phyloP scores from a whole-genome alignment of 1,284 basidiomycete species.

The Athelia sp. region DNA sequence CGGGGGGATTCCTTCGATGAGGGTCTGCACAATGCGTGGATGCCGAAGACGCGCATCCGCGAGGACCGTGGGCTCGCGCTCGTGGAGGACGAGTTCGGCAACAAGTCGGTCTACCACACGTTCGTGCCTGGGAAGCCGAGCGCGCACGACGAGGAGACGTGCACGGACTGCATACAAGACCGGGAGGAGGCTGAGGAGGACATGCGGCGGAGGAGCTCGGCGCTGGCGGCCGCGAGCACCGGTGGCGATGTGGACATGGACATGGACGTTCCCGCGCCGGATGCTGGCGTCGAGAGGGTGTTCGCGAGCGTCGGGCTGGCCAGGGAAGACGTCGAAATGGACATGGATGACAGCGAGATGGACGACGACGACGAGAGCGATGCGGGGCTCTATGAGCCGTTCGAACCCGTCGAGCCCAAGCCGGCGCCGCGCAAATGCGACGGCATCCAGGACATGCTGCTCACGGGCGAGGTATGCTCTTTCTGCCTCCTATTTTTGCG shows the following conservation, averaged over 20 bases:
- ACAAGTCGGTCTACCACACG: slow-evolving; percentile 27
- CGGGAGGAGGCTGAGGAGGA: slow-evolving; percentile 15
- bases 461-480: slow-evolving; percentile 46
- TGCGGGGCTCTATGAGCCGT: too few relatives aligned
- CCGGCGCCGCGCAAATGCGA: slow-evolving; percentile 25
- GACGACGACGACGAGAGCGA: slow-evolving; percentile 1
- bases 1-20: slow-evolving; percentile 30
- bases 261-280: slow-evolving; percentile 3
- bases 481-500: not conserved
- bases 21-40: slow-evolving; percentile 51
- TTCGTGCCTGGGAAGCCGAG: slow-evolving; percentile 28
- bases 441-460: slow-evolving; percentile 51
- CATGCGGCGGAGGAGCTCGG: slow-evolving; percentile 1
- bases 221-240: not conserved
- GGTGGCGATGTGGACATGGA: too few relatives aligned
- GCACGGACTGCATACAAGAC: slow-evolving; percentile 19
- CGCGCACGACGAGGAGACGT: slow-evolving; percentile 38
- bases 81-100: slow-evolving; percentile 12
- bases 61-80: slow-evolving; percentile 19
- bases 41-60: slow-evolving; percentile 28
- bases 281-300: slow-evolving; percentile 7
- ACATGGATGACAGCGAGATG: slow-evolving; percentile 3
- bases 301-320: slow-evolving; percentile 15
- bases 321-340: slow-evolving; percentile 13
- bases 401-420: too few relatives aligned